Base-by-base conservation (phyloP, 805 yeast species). In the Scheffersomyces amazonensis region DNA sequence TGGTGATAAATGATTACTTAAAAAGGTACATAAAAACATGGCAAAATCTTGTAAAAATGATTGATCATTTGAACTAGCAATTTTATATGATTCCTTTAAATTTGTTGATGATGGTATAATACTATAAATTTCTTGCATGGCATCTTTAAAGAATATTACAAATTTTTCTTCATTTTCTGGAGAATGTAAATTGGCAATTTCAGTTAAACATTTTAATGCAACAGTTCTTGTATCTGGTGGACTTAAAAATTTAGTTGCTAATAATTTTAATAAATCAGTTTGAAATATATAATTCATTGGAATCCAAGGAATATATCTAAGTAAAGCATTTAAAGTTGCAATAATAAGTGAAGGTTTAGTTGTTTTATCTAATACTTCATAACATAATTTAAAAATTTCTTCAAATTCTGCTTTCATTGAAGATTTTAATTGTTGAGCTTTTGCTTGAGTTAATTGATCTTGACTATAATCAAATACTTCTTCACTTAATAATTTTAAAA, bases 381-480 rank as follows among this genome's bases (percentile, higher is more conserved):
- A 88, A 67, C 99, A 93, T 42, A 95, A 75, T 56, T 85, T 86
- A 69, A 89, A 93, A 52, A 93, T 90, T 58, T 87, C 95, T 49
- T 89, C 86, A 54, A 93, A 93, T 63, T 93, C 98, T 39, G 83
- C 81, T 48, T 86, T 76, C 87, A 93, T 82, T 51, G 88, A 85
- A 34, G 76, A 70, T 62, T 88, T 93, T 59, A 93, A 76, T 43
- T 79, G 78, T 52, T 82, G 78, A 5, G 96, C 87, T 65, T 91
- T 91, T 5, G 96, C 96, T 64, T 88, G 96, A 31, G 99, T 93
- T 87, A 93, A 83, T 58, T 87, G 96, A 48, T 90, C 97, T 35
- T 89, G 87, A n/a, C 95, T 82, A 58, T 74, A 93, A 65, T 93
- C 98, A 59, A 91, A 93, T 15, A 93, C 95, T 65, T 93, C 99